phyloP scores from a whole-genome alignment of 371 early-diverging fungal genomes.

The Caulochytrium protostelioides region DNA sequence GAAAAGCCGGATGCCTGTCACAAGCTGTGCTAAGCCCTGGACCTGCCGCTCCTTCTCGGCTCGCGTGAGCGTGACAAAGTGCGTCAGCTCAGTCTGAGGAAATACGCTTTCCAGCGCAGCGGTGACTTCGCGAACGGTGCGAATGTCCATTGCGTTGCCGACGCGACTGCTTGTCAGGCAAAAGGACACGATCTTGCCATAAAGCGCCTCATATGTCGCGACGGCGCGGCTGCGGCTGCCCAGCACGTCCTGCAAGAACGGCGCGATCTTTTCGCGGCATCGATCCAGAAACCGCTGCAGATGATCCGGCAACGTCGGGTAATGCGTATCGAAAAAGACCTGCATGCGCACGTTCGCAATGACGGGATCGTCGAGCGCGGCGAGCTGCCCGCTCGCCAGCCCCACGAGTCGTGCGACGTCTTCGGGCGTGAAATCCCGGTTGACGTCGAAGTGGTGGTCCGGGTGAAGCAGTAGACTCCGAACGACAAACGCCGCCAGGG shows the following conservation, averaged over 20 bases:
- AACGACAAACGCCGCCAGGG: constrained; percentile 29
- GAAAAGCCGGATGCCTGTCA: constrained; percentile 29
- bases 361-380: constrained; percentile 7
- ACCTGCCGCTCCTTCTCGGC: constrained; percentile 29
- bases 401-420: constrained; percentile 21
- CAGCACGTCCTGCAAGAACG: constrained; percentile 17
- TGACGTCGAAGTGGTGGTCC: constrained; percentile 18
- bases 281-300: not conserved
- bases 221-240: constrained; percentile 18
- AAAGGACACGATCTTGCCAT: constrained; percentile 28
- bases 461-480: constrained; percentile 28
- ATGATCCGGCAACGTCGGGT: constrained; percentile 9
- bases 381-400: constrained; percentile 19
- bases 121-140: constrained; percentile 28
- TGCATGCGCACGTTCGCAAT: constrained; percentile 29
- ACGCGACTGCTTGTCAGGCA: constrained; percentile 19
- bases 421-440: constrained; percentile 19
- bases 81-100: constrained; percentile 25
- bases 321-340: constrained; percentile 32
- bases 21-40: constrained; percentile 25
- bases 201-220: constrained; percentile 20
- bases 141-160: constrained; percentile 23
- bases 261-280: constrained; percentile 18
- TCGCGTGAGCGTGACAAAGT: constrained; percentile 20
- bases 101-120: constrained; percentile 34